Base-by-base conservation (phyloP, 2,329 filamentous ascomycete genomes). In the Tolypocladium guangdongense region DNA sequence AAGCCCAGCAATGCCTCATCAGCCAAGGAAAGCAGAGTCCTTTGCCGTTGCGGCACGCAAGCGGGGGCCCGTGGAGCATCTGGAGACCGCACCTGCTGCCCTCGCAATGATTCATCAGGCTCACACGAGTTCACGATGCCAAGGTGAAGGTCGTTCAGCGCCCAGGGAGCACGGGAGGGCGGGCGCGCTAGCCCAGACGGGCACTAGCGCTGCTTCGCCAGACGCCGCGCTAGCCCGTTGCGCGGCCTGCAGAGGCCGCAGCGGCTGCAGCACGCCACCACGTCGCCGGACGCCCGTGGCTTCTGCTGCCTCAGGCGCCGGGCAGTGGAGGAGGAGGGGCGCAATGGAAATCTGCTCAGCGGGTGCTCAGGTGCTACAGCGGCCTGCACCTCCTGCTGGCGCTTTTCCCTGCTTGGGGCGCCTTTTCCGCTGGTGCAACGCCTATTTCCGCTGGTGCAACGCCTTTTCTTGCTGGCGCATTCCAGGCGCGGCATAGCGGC, bases 211-310 rank as follows among this genome's bases (percentile, higher is more conserved):
- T 6, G 16, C 45, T n/a, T 6, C 6, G 18, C 45, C 20, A 47
- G 32, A 37, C 32, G 36, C 49, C 7, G 14, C 30, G 49, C 49
- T 51, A 43, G 18, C 49, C 20, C 27, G 37, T 51, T 41, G 49
- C 49, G 49, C 24, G 41, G 7, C 24, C 41, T 45, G 41, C 41
- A 43, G 37, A 43, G 49, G 24, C 27, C 24, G 49, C 49, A 43
- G 49, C 49, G 49, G 24, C 27, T 35, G 49, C 49, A 43, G 49
- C 49, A 43, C 49, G 49, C 49, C 49, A 51, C 36, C 41, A 45
- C 41, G 43, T 32, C 35, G 11, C 35, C 27, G 32, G 14, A n/a
- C 24, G 33, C 48, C 32, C 20, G 27, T n/a, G 30, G 27, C 27
- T 22, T 7, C 33, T n/a, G 35, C 11, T 50, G 33, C 49, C 35